Evolutionary conservation across 1,139 yeast species (phyloP), one percentile per base, ranked within the genome.

Genomic region (Geotrichum europaeum): DNA sequence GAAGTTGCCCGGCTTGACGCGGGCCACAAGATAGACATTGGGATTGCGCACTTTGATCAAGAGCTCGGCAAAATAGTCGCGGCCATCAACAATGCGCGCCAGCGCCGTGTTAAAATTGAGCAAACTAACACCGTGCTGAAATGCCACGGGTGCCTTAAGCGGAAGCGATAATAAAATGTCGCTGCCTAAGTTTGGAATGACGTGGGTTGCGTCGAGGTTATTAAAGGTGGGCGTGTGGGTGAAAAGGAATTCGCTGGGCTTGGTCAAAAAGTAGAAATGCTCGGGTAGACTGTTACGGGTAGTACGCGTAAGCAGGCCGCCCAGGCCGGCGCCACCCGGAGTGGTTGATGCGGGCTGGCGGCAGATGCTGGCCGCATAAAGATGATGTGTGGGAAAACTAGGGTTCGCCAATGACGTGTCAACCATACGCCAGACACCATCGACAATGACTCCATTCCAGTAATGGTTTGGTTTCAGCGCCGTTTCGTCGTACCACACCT

Each of bases 121-220:
- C 62, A 91, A 79, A 61, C 78, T 77, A 51, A 92, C 71, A 1
- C 78, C 77, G 67, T 84, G 82, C 51, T 77, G 78, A 72, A 87
- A 83, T 66, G 87, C 89, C 0, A 91, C 88, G 1, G 96, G 92
- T 69, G 90, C 89, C 18, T 88, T 84, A 52, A 96, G 80, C 0
- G 98, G 98, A 58, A 92, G 76, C 57, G 91, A 84, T 64, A 90
- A 79, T 20, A 95, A 94, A 51, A 87, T 84, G 65, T 84, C 81
- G 55, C 88, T 87, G 65, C 89, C 91, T 62, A 92, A 76, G 3
- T 96, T 90, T 12, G 97, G 97, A 40, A 83, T 81, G n/a, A 92
- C 83, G 74, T 88, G 96, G 92, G 98, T 64, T 88, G 86, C 62
- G 13, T 83, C 86, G 58, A 84, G 84, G 60, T 84, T 83, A n/a